Conservation (phyloP, 805 yeast genomes). For the Metschnikowia santaceciliae region DNA sequence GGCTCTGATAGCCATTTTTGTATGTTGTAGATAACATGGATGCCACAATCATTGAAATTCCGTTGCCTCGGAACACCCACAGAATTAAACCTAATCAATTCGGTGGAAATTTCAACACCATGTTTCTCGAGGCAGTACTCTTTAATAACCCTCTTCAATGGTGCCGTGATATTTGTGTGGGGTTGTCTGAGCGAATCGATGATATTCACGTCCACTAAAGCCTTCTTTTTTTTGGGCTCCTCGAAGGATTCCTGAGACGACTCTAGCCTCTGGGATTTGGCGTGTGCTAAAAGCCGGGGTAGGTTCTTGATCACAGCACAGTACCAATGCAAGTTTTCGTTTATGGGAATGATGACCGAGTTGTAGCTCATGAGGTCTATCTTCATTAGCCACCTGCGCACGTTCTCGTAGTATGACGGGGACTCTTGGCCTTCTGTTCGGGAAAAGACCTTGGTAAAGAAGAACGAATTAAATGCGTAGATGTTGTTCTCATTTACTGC, state of each 20-base stretch:
- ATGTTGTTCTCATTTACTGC: slow-evolving; percentile 36
- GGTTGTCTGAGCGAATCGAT: slow-evolving; percentile 73
- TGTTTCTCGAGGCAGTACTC: slow-evolving; percentile 69
- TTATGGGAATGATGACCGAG: slow-evolving; percentile 74
- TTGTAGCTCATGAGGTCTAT: slow-evolving; percentile 54
- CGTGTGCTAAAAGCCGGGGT: slow-evolving; percentile 24
- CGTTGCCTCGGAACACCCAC: slow-evolving; percentile 77
- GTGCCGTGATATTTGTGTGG: slow-evolving; percentile 48
- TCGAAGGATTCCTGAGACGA: not conserved
- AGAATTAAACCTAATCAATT: slow-evolving; percentile 44
- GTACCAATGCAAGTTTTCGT: slow-evolving; percentile 83
- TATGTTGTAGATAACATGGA: slow-evolving; percentile 78
- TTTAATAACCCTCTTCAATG: slow-evolving; percentile 56
- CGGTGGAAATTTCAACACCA: slow-evolving; percentile 41
- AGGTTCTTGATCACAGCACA: slow-evolving; percentile 66
- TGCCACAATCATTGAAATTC: slow-evolving; percentile 92
- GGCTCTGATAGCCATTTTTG: slow-evolving; percentile 53
- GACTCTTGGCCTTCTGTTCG: slow-evolving; percentile 19
- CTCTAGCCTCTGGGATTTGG: not conserved
- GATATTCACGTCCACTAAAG: slow-evolving; percentile 44
- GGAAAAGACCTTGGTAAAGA: slow-evolving; percentile 60
- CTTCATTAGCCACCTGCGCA: slow-evolving; percentile 75
- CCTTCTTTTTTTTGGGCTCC: slow-evolving; percentile 4
- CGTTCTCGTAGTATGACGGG: slow-evolving; percentile 52
- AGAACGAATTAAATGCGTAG: slow-evolving; percentile 75